These are phyloP conservation scores for Retiboletus fuscus DNA, from an alignment of 1,284 basidiomycete species.

Conservation along the genomic window DNA sequence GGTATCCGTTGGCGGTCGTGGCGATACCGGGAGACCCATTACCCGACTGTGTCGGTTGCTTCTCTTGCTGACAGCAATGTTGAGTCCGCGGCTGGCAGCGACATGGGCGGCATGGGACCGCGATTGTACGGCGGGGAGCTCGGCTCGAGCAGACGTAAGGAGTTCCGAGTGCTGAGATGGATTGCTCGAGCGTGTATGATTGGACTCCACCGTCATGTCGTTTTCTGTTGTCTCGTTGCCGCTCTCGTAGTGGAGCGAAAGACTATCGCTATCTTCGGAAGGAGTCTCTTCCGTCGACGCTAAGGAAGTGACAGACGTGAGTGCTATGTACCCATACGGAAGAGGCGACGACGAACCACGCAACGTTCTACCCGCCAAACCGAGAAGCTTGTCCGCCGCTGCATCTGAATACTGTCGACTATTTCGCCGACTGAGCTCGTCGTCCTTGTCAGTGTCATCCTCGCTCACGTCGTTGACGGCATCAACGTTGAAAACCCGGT, in stretches of 20 bases:
- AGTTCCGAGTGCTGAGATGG: conserved; percentile 43
- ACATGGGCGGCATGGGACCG: conserved; percentile 66
- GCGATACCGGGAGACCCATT: conserved; percentile 72
- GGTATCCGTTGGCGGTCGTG: conserved; percentile 56
- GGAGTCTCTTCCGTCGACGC: conserved; percentile 68
- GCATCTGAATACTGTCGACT: conserved; percentile 83
- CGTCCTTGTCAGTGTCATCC: conserved; percentile 50
- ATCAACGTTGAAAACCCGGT: conserved; percentile 86
- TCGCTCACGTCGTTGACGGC: conserved; percentile 53
- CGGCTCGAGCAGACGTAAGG: conserved; percentile 34
- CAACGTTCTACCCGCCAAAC: conserved; percentile 74
- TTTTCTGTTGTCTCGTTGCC: conserved; percentile 76
- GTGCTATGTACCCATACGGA: conserved; percentile 16
- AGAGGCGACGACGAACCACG: conserved; percentile 59
- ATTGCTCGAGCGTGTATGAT: conserved; percentile 59
- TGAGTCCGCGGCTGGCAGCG: conserved; percentile 78
- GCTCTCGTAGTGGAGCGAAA: conserved; percentile 75
- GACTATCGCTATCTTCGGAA: conserved; percentile 76
- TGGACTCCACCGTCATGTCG: conserved; percentile 64
- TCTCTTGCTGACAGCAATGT: conserved; percentile 67
- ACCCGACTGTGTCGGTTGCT: conserved; percentile 71
- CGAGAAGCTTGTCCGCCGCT: conserved; percentile 82
- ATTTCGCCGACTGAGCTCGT: conserved; percentile 70
- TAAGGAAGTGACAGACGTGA: conserved; percentile 40
- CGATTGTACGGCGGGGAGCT: conserved; percentile 30